Conservation (phyloP, 495 filamentous ascomycete genomes). For the Choiromyces venosus region DNA sequence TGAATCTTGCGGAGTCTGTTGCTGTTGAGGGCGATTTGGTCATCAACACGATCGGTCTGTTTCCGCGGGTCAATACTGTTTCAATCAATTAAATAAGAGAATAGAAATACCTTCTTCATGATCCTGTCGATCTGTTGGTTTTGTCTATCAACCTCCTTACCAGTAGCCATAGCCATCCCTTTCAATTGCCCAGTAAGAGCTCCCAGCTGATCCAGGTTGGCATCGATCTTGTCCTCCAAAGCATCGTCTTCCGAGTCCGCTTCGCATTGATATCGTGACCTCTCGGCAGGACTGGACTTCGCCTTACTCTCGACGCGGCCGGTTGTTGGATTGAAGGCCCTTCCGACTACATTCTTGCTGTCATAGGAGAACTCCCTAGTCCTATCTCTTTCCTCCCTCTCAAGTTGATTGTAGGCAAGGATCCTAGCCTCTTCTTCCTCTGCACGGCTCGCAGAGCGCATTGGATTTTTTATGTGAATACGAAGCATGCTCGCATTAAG, state of each 20-base stretch:
- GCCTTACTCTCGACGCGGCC: constrained; percentile 10
- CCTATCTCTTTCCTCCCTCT: constrained; percentile 63
- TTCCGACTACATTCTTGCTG: constrained; percentile 55
- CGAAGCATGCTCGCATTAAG: constrained; percentile 80
- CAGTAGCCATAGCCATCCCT: constrained; percentile 61
- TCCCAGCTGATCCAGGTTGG: constrained; percentile 57
- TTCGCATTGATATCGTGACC: constrained; percentile 73
- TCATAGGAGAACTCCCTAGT: constrained; percentile 61
- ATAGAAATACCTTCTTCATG: constrained; percentile 55
- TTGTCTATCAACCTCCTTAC: constrained; percentile 66
- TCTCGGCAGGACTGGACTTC: constrained; percentile 55
- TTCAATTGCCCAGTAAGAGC: constrained; percentile 61
- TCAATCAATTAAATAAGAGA: neutral
- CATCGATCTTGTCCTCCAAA: constrained; percentile 68
- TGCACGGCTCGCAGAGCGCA: constrained; percentile 55
- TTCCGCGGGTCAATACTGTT: neutral
- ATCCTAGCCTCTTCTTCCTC: constrained; percentile 58
- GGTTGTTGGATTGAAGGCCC: constrained; percentile 51
- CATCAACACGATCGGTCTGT: constrained; percentile 25
- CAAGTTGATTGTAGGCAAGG: constrained; percentile 57
- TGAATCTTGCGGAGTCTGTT: constrained; percentile 40
- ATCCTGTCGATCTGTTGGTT: constrained; percentile 71
- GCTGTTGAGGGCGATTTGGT: constrained; percentile 31
- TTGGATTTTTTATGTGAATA: constrained; percentile 67
- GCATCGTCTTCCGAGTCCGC: constrained; percentile 70